These are phyloP conservation scores for Hansenula lynferdii DNA, from an alignment of 1,139 yeast genomes.

Conservation along the genomic window DNA sequence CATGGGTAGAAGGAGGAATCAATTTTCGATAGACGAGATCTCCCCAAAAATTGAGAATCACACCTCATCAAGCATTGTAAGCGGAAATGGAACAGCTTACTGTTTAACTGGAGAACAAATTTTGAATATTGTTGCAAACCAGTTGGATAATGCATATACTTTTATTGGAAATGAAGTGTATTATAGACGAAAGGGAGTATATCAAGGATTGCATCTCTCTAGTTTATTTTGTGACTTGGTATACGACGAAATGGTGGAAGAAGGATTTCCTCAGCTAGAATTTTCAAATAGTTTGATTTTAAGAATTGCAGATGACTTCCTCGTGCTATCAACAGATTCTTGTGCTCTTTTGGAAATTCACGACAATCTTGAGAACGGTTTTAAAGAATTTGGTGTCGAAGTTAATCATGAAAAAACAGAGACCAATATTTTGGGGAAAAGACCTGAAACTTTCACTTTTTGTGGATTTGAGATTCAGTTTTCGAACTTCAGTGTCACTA, in stretches of 20 bases:
- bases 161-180: constrained; percentile 30
- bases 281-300: constrained; percentile 38
- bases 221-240: constrained; percentile 71
- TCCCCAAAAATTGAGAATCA: background rate
- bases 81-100: background rate
- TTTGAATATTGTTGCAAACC: constrained; percentile 30
- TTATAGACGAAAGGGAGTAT: constrained; percentile 62
- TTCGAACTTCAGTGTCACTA: constrained; percentile 22
- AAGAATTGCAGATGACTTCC: constrained; percentile 83
- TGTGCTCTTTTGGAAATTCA: constrained; percentile 23
- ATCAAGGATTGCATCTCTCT: constrained; percentile 84
- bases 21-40: background rate
- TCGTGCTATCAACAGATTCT: constrained; percentile 50
- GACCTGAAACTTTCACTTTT: constrained; percentile 9
- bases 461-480: constrained; percentile 26
- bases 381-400: constrained; percentile 53
- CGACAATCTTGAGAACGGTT: constrained; percentile 29
- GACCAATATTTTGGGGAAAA: constrained; percentile 20
- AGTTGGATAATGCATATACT: constrained; percentile 36
- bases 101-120: constrained; percentile 28
- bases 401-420: constrained; percentile 55
- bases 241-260: constrained; percentile 58
- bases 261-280: constrained; percentile 27
- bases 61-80: background rate
- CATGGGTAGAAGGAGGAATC: background rate